Percentiles rank a stretch among this genome's conserved stretches.
phyloP scores from a whole-genome alignment of 2,329 filamentous ascomycete genomes.

The Penicillium sclerotigenum region DNA sequence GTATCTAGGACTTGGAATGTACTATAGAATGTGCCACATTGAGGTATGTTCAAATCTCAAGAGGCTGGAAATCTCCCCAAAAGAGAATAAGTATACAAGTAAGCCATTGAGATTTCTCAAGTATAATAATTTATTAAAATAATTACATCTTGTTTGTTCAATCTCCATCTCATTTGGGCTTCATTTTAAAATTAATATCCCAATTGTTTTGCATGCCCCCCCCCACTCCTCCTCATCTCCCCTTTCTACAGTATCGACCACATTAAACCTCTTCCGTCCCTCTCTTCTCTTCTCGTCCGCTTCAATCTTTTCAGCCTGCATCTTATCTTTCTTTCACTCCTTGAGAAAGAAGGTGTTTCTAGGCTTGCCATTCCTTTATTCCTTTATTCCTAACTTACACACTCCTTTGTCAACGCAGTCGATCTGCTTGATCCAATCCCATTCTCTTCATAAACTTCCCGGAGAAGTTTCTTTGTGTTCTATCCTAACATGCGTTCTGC shows the following conservation, averaged over 20 bases:
- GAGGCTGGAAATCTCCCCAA: constrained; percentile 17
- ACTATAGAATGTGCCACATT: constrained; percentile 21
- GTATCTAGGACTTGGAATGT: constrained; percentile 22
- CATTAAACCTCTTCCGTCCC: constrained; percentile 4
- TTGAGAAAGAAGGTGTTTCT: constrained; percentile 29
- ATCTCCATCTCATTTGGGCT: not conserved
- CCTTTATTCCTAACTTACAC: constrained; percentile 23
- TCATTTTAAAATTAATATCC: constrained; percentile 10
- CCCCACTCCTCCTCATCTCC: constrained; percentile 2
- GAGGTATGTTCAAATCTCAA: constrained; percentile 14
- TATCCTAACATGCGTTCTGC: constrained; percentile 35
- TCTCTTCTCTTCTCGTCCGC: constrained; percentile 11
- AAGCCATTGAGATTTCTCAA: not conserved
- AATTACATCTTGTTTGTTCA: not conserved
- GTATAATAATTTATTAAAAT: not conserved
- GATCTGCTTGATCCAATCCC: constrained; percentile 31
- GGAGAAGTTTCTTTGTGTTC: constrained; percentile 38
- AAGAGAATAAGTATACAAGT: constrained; percentile 19
- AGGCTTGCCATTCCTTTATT: constrained; percentile 38
- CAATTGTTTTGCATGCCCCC: constrained; percentile 18
- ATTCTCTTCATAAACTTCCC: constrained; percentile 29
- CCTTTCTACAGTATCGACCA: constrained; percentile 18
- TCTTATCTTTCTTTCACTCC: constrained; percentile 31
- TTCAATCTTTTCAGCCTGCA: constrained; percentile 18
- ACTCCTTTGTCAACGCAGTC: constrained; percentile 29